phyloP scores from a whole-genome alignment of 2,329 filamentous ascomycete genomes.

The Didymellaceae sp. region DNA sequence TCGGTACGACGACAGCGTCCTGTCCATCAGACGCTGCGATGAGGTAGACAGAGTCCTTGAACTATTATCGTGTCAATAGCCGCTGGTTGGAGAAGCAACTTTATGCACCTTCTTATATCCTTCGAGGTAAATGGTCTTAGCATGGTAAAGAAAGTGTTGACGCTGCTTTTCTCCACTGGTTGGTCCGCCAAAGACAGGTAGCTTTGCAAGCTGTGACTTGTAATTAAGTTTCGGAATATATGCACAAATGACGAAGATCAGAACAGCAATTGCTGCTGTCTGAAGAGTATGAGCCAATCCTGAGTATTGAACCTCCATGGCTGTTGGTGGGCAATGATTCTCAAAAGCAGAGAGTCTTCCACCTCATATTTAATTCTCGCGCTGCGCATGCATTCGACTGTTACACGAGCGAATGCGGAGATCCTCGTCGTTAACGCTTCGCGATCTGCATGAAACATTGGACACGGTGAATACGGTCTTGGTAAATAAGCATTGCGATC shows the following conservation, averaged over 20 bases:
- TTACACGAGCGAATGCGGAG: not conserved
- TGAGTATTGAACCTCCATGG: constrained; percentile 30
- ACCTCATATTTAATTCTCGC: constrained; percentile 2
- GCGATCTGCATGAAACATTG: constrained; percentile 10
- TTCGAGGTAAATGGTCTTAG: constrained; percentile 34
- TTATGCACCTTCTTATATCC: constrained; percentile 37
- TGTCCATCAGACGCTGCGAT: constrained; percentile 28
- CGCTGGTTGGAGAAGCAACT: too few relatives aligned
- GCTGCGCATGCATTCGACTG: not conserved
- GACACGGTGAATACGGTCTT: constrained; percentile 19
- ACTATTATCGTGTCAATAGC: constrained; percentile 27
- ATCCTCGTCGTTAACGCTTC: not conserved
- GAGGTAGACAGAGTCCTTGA: constrained; percentile 37
- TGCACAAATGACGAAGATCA: constrained; percentile 32
- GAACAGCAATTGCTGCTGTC: constrained; percentile 29
- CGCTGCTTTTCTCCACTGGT: constrained; percentile 28
- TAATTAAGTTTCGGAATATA: constrained; percentile 32
- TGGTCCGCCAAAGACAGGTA: constrained; percentile 27
- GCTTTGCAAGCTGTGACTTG: constrained; percentile 30
- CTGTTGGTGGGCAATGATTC: not conserved
- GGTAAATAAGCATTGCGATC: constrained; percentile 11
- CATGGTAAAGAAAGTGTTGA: constrained; percentile 28
- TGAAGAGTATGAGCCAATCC: constrained; percentile 31
- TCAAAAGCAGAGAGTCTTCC: not conserved
- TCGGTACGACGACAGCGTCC: constrained; percentile 36